Evolutionary conservation across 345 rosid species (phyloP).

Genomic region (thale cress (Arabidopsis thaliana)): TAIR10.1 NC_003074.8:8632501-8633000

Average conservation of each 20-base stretch:
- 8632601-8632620: constrained; percentile 62
- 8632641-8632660: constrained; percentile 56
- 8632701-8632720: too few relatives aligned
- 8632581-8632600: constrained; percentile 58
- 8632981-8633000: constrained; percentile 59
- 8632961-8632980: constrained; percentile 62
- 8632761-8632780: constrained; percentile 38
- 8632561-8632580: neutral
- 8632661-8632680: constrained; percentile 11
- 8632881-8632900: constrained; percentile 57
- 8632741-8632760: constrained; percentile 37
- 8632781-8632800: constrained; percentile 51
- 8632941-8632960: constrained; percentile 56
- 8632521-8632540: neutral
- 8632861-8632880: constrained; percentile 45
- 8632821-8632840: constrained; percentile 50
- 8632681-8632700: neutral
- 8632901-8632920: constrained; percentile 55
- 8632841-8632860: constrained; percentile 54
- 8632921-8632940: constrained; percentile 50
- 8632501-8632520: constrained; percentile 20
- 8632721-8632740: neutral
- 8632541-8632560: neutral
- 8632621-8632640: constrained; percentile 69
- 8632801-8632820: constrained; percentile 50